Percentiles rank a stretch among this genome's conserved stretches.
Conservation (phyloP, 306 rosid species). For the Macrotyloma uniflorum region DNA sequence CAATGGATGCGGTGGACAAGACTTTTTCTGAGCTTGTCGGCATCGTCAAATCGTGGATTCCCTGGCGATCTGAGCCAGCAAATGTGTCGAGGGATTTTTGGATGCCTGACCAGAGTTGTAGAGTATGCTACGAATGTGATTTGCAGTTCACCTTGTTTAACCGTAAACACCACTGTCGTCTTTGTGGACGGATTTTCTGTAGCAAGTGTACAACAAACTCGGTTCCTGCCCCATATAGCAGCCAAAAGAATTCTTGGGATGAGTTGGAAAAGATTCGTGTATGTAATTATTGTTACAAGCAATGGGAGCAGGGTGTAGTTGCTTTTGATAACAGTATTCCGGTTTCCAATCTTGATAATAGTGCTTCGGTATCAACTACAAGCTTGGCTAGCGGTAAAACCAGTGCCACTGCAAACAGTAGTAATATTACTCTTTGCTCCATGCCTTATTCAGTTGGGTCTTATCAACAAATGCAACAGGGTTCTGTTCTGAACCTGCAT, state of each 20-base stretch:
- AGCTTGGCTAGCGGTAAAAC: constrained; percentile 71
- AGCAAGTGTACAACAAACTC: constrained; percentile 77
- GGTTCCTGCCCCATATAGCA: constrained; percentile 63
- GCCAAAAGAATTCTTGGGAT: constrained; percentile 49
- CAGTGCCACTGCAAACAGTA: constrained; percentile 68
- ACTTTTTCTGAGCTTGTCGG: constrained; percentile 59
- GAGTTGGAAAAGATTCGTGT: constrained; percentile 84
- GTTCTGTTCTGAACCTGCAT: constrained; percentile 52
- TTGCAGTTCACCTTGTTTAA: constrained; percentile 78
- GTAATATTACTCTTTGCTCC: constrained; percentile 66
- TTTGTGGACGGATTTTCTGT: constrained; percentile 93
- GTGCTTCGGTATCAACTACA: constrained; percentile 60
- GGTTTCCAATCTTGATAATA: constrained; percentile 53
- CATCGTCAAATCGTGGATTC: constrained; percentile 72
- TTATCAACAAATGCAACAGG: constrained; percentile 53
- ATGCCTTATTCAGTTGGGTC: constrained; percentile 58
- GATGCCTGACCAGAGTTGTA: constrained; percentile 95
- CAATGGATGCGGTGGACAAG: constrained; percentile 70
- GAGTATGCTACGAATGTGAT: constrained; percentile 94
- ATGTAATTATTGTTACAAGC: constrained; percentile 89
- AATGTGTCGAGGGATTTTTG: constrained; percentile 85
- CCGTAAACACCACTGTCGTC: constrained; percentile 93
- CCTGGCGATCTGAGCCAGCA: constrained; percentile 73
- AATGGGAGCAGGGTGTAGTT: constrained; percentile 65
- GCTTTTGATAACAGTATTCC: constrained; percentile 48